phyloP scores from a whole-genome alignment of 805 yeast genomes.

The Lipomyces sp. region DNA sequence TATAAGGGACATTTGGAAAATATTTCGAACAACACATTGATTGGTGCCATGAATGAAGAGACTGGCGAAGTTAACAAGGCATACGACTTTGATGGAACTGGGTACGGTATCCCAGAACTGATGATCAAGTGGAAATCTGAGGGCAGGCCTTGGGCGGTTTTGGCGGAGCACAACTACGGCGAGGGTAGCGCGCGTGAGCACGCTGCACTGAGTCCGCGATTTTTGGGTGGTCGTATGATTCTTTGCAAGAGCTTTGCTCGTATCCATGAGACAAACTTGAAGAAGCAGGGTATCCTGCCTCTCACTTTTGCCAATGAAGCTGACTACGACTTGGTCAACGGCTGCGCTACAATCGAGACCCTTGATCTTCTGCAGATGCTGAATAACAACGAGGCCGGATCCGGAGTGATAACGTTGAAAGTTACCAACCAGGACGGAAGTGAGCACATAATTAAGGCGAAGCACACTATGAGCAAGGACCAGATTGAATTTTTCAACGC shows the following conservation, averaged over 20 bases:
- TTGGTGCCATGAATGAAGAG: slow-evolving; percentile 98
- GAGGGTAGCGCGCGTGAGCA: slow-evolving; percentile 99
- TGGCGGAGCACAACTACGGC: slow-evolving; percentile 99
- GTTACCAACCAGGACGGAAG: slow-evolving; percentile 77
- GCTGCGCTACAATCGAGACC: slow-evolving; percentile 87
- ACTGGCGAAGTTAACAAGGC: slow-evolving; percentile 92
- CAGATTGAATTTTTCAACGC: slow-evolving; percentile 95
- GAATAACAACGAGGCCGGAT: slow-evolving; percentile 63
- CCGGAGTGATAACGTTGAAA: slow-evolving; percentile 68
- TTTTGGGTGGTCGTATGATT: slow-evolving; percentile 97
- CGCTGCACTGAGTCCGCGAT: slow-evolving; percentile 99
- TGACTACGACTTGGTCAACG: slow-evolving; percentile 92
- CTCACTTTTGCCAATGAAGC: slow-evolving; percentile 87
- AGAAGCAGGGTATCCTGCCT: slow-evolving; percentile 99
- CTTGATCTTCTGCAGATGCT: slow-evolving; percentile 82
- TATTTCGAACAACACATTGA: slow-evolving; percentile 98
- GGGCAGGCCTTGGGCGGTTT: slow-evolving; percentile 93
- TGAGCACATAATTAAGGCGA: slow-evolving; percentile 69
- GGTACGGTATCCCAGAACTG: slow-evolving; percentile 92
- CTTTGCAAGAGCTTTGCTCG: slow-evolving; percentile 98
- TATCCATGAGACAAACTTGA: slow-evolving; percentile 98
- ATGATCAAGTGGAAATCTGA: slow-evolving; percentile 93
- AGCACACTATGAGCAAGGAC: slow-evolving; percentile 96
- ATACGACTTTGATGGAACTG: slow-evolving; percentile 89
- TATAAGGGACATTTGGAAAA: slow-evolving; percentile 99